These are phyloP conservation scores for Rubia balearica DNA, from an alignment of 305 asterid genomes.

Conservation along the genomic window DNA sequence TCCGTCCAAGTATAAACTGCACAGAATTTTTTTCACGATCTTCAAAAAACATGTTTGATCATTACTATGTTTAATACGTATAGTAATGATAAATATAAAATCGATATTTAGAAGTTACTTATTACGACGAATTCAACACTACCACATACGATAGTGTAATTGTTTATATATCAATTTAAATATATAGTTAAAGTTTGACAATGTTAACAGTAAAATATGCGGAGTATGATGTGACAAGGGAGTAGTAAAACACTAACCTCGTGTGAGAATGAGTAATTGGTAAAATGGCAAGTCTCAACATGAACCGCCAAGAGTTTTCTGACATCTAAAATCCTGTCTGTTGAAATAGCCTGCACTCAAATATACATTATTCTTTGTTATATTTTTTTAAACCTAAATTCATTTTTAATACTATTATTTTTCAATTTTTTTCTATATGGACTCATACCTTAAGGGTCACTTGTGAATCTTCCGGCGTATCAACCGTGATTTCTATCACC, in stretches of 20 bases:
- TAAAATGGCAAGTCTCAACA: conserved; percentile 51
- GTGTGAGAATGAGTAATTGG: conserved; percentile 67
- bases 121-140: background rate
- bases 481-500: conserved; percentile 68
- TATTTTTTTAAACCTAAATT: background rate
- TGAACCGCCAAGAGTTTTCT: conserved; percentile 58
- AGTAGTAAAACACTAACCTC: conserved; percentile 40
- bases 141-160: no score
- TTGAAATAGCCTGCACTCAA: conserved; percentile 66
- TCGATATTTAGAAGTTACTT: conserved; percentile 38
- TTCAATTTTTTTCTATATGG: background rate
- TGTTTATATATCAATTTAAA: no score
- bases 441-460: conserved; percentile 55
- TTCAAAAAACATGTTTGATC: no score
- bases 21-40: no score
- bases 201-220: no score
- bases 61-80: no score
- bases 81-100: no score
- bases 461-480: conserved; percentile 74
- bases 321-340: conserved; percentile 73
- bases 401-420: background rate
- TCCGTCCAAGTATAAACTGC: no score
- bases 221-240: no score
- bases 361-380: background rate
- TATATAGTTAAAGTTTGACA: no score